Evolutionary conservation across 768 basidiomycete genomes (phyloP).

Genomic region (Asterophora parasitica): DNA sequence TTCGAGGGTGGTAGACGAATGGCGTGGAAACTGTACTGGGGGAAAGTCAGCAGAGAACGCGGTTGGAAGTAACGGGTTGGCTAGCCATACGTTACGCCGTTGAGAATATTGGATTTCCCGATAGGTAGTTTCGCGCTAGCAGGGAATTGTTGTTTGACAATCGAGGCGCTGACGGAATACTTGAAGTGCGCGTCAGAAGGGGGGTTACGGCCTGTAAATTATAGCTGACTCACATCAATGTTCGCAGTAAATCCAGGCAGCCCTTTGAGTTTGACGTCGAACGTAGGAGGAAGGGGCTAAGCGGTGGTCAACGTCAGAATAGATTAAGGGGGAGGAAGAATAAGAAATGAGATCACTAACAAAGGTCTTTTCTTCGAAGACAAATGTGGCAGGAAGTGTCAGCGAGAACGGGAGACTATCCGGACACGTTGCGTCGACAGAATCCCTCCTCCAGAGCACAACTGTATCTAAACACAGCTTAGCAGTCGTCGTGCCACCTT

Average conservation of each 20-base stretch:
- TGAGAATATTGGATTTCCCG: slow-evolving; percentile 50
- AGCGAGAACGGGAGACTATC: slow-evolving; percentile 48
- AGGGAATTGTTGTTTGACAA: slow-evolving; percentile 39
- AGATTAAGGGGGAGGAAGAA: slow-evolving; percentile 3
- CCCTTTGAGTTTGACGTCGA: slow-evolving; percentile 61
- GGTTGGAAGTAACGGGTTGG: background rate
- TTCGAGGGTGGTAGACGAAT: slow-evolving; percentile 67
- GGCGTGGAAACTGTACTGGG: slow-evolving; percentile 41
- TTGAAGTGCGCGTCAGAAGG: slow-evolving; percentile 12
- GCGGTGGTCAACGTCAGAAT: slow-evolving; percentile 1
- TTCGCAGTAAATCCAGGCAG: slow-evolving; percentile 68
- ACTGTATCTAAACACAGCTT: slow-evolving; percentile 48
- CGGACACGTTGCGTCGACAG: slow-evolving; percentile 43
- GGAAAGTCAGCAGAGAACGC: slow-evolving; percentile 2
- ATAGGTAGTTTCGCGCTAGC: slow-evolving; percentile 31
- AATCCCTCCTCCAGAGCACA: slow-evolving; percentile 55
- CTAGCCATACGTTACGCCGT: slow-evolving; percentile 47
- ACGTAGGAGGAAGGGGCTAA: slow-evolving; percentile 69
- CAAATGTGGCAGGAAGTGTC: slow-evolving; percentile 54
- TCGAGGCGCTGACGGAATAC: slow-evolving; percentile 55
- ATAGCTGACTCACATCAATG: slow-evolving; percentile 38
- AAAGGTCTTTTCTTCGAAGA: slow-evolving; percentile 50
- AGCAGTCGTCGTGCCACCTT: slow-evolving; percentile 52
- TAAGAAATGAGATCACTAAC: slow-evolving; percentile 29
- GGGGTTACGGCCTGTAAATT: background rate